Conservation (phyloP, 176 grass and related monocot species). For the Ensete ventricosum region DNA sequence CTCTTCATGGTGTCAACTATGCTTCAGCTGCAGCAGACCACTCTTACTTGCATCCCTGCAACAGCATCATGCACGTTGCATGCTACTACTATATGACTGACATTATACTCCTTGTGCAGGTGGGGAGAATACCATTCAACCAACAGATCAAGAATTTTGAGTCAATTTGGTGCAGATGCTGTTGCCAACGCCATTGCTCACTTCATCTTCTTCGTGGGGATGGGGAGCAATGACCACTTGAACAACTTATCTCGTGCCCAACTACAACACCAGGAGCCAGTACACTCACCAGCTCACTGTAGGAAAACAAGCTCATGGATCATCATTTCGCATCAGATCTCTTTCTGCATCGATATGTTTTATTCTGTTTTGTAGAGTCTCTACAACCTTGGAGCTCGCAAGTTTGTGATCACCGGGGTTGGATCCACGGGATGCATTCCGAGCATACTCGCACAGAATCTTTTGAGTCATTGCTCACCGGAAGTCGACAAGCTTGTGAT, state of each 20-base stretch:
- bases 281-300: conserved; percentile 69
- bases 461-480: conserved; percentile 45
- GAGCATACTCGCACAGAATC: conserved; percentile 57
- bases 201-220: conserved; percentile 79
- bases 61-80: too few species aligned
- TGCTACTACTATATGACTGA: not conserved
- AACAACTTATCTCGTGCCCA: conserved; percentile 99
- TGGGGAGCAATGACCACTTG: conserved; percentile 98
- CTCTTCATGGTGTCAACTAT: conserved; percentile 82
- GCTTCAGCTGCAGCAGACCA: conserved; percentile 60
- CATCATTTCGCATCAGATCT: conserved; percentile 12
- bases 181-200: not conserved
- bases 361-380: conserved; percentile 30
- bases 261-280: conserved; percentile 78
- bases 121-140: conserved; percentile 71
- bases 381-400: conserved; percentile 63
- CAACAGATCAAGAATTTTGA: conserved; percentile 96
- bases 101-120: conserved; percentile 13
- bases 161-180: conserved; percentile 7
- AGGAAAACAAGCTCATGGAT: conserved; percentile 22
- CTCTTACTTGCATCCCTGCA: not conserved
- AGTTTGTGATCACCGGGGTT: conserved; percentile 63
- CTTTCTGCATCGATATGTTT: not conserved
- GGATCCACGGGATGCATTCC: conserved; percentile 91
- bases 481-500: conserved; percentile 74